Base-by-base conservation (phyloP, 352 stramenopile species). In the Plasmopara muralis region DNA sequence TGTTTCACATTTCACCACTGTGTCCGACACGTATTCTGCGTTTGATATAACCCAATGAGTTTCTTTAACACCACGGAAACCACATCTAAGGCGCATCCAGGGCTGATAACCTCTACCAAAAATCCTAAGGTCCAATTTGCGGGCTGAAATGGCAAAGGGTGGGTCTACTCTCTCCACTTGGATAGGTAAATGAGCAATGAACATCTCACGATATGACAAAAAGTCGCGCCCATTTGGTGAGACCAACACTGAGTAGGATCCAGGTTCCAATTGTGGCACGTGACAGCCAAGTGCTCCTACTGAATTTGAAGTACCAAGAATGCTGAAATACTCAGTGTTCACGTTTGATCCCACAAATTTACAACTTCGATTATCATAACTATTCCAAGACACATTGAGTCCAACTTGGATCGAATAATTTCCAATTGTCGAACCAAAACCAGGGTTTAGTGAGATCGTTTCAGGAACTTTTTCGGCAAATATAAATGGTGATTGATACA, bases 141-240 rank as follows among this genome's bases (percentile, higher is more conserved):
- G 53, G 8, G 29, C 47, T 35, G 57, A 49, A 6, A 66, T 37
- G 14, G 56, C 55, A 55, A 59, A 64, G 5, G 38, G 9, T 28
- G 70, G 64, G 13, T 49, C 20, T 5, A 76, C 48, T 9, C 35
- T 40, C 14, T 51, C 12, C 13, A 74, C 9, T 4, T 50, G 39
- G 15, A 74, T 47, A 1, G 65, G 59, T 1, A 45, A 29, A 43
- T 81, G 66, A 12, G 48, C 62, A 40, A 15, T 57, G 52, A 81
- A 76, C 0, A 54, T 28, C 6, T 12, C 16, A 3, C 16, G 47
- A 20, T 43, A 48, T 0, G 60, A 57, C 4, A 62, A 18, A 34
- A 58, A 77, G 14, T 81, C 68, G 4, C 59, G 56, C 6, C 57
- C 61, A 55, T 80, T 80, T 46, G 64, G 62, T 4, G 68, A 72